Evolutionary conservation across 2,329 filamentous ascomycete species (phyloP), one percentile per base, ranked within the genome.

Genomic region (Colletotrichum filicis): DNA sequence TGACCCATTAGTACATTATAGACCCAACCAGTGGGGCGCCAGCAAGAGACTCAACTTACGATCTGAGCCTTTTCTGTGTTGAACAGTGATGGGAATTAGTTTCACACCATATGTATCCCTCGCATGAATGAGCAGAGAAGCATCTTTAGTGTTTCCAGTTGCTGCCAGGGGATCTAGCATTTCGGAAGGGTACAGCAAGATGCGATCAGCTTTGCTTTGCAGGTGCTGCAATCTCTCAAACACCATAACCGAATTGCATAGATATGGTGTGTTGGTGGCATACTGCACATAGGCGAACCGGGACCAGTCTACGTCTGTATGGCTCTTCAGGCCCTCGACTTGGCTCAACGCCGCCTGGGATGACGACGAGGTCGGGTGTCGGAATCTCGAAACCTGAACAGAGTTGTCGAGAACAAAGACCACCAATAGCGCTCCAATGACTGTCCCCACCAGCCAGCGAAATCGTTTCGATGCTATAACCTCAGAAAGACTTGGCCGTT

Each of bases 161-260:
- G 62, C 78, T 59, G 79, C 79, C 59, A 74, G 77, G 4, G 80
- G 79, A 37, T 77, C 74, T 76, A 83, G 80, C 82, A 84, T 83
- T 1, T 73, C 75, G 2, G 79, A 78, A 0, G 86, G 86, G 70
- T 87, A 87, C 80, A 88, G 81, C 75, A 88, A 80, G 2, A 87
- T 78, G 2, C 85, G 80, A 16, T 86, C 83, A 4, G 85, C 83
- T 53, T 81, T 83, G 72, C 84, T 87, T 7, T 80, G 78, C 0
- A 87, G 74, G 1, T 81, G 79, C 22, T 83, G 77, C 7, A 88
- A 68, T 1, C 80, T 82, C 71, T 87, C 86, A 65, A 88, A 87
- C 2, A 87, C 79, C 85, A 88, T 87, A 57, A 88, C 80, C 0
- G 86, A 85, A 76, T 87, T 88, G 75, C 87, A 88, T 2, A 88